Conservation (phyloP, 306 rosid genomes). For the Prunus mongolica region DNA sequence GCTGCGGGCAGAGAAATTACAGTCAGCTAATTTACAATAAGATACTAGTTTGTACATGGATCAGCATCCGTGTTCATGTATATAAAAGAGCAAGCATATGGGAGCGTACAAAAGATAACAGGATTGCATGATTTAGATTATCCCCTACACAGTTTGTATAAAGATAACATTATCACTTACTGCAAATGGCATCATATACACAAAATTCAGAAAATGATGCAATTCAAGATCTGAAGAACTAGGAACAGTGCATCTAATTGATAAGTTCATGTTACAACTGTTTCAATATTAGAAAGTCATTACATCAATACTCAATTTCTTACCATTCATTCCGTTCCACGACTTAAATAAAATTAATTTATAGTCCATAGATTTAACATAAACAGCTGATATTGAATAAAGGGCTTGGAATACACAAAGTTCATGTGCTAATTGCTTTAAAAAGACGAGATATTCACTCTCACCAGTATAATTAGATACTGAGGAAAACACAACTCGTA, state of each 20-base stretch:
- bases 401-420: too few relatives aligned
- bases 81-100: background rate
- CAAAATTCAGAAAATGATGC: background rate
- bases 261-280: background rate
- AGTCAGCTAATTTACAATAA: constrained; percentile 25
- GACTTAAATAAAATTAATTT: too few relatives aligned
- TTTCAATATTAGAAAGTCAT: background rate
- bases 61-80: background rate
- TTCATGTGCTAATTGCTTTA: too few relatives aligned
- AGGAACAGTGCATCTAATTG: background rate
- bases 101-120: background rate
- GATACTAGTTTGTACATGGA: background rate
- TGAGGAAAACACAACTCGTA: too few relatives aligned
- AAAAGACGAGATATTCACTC: too few relatives aligned
- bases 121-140: background rate
- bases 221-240: background rate
- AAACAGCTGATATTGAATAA: too few relatives aligned
- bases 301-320: too few relatives aligned
- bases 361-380: too few relatives aligned
- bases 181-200: background rate
- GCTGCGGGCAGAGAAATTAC: constrained; percentile 53
- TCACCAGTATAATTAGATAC: too few relatives aligned
- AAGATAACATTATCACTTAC: background rate
- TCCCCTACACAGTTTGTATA: background rate
- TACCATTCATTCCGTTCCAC: too few relatives aligned